Conservation (phyloP, 305 asterid genomes). For the Stenogyne calaminthoides region DNA sequence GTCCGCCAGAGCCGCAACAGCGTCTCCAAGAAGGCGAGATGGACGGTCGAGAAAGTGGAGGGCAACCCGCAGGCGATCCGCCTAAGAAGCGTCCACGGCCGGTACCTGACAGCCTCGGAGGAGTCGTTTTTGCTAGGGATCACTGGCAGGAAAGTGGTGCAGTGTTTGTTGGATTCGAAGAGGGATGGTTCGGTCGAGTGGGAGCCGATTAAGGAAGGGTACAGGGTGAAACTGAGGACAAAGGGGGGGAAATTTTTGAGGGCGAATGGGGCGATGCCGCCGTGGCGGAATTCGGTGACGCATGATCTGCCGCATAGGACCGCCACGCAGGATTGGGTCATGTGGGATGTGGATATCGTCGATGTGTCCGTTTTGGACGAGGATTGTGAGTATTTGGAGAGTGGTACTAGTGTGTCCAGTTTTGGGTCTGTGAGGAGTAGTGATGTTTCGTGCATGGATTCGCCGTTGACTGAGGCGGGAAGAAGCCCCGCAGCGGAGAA, state of each 20-base stretch:
- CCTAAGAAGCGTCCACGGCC: conserved; percentile 58
- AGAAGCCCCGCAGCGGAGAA: neutral
- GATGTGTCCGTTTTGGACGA: conserved; percentile 41
- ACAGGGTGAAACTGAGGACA: conserved; percentile 51
- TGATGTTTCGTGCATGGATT: too few relatives aligned
- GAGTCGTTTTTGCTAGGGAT: conserved; percentile 63
- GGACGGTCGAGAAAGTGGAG: conserved; percentile 63
- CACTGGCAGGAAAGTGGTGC: conserved; percentile 68
- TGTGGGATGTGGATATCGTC: conserved; percentile 74
- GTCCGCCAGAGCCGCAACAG: conserved; percentile 71
- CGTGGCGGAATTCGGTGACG: conserved; percentile 79
- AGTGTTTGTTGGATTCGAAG: conserved; percentile 30
- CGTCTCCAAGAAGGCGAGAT: conserved; percentile 52
- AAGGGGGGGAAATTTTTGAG: conserved; percentile 63
- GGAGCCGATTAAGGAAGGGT: conserved; percentile 83
- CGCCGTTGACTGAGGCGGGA: too few relatives aligned
- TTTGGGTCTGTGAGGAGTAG: too few relatives aligned
- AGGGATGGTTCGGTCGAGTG: conserved; percentile 50
- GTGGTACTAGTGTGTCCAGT: conserved; percentile 45
- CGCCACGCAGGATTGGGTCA: conserved; percentile 77
- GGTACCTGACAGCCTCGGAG: conserved; percentile 60
- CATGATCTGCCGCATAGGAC: conserved; percentile 78
- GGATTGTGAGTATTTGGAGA: conserved; percentile 34
- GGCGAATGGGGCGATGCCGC: conserved; percentile 83
- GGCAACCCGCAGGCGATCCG: conserved; percentile 58